These are phyloP conservation scores for Canariomyces notabilis DNA, from an alignment of 2,329 filamentous ascomycete species.

Conservation along the genomic window DNA sequence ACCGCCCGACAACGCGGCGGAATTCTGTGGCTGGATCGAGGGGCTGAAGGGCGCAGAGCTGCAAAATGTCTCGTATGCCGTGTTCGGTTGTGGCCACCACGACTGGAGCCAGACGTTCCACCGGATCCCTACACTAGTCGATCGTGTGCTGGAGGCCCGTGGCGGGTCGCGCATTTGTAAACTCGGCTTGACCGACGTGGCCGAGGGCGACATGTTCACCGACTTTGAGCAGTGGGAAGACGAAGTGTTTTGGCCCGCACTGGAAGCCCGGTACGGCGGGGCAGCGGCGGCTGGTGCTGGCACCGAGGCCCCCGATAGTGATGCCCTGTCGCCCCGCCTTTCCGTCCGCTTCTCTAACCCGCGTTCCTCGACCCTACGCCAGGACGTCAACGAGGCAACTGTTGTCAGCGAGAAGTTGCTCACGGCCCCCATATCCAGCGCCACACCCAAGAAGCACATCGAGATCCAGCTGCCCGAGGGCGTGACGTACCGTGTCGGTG, in stretches of 20 bases:
- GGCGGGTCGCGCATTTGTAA: conserved; percentile 44
- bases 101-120: conserved; percentile 61
- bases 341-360: conserved; percentile 49
- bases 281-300: conserved; percentile 6
- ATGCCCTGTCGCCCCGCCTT: conserved; percentile 29
- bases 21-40: conserved; percentile 64
- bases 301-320: conserved; percentile 26
- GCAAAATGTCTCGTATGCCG: conserved; percentile 56
- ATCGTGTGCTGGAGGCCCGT: conserved; percentile 46
- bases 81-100: conserved; percentile 61
- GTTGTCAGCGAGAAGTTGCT: conserved; percentile 51
- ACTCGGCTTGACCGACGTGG: conserved; percentile 55
- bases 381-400: conserved; percentile 57
- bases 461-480: conserved; percentile 62
- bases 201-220: conserved; percentile 60
- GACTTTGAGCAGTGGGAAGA: conserved; percentile 66
- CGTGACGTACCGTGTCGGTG: conserved; percentile 64
- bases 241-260: conserved; percentile 44
- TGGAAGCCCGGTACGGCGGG: conserved; percentile 41
- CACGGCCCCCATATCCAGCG: conserved; percentile 29
- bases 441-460: conserved; percentile 53
- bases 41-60: conserved; percentile 46
- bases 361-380: conserved; percentile 53
- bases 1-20: conserved; percentile 65
- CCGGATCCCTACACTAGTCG: conserved; percentile 58